phyloP scores from a whole-genome alignment of 306 rosid genomes.

The Ammopiptanthus mongolicus region DNA sequence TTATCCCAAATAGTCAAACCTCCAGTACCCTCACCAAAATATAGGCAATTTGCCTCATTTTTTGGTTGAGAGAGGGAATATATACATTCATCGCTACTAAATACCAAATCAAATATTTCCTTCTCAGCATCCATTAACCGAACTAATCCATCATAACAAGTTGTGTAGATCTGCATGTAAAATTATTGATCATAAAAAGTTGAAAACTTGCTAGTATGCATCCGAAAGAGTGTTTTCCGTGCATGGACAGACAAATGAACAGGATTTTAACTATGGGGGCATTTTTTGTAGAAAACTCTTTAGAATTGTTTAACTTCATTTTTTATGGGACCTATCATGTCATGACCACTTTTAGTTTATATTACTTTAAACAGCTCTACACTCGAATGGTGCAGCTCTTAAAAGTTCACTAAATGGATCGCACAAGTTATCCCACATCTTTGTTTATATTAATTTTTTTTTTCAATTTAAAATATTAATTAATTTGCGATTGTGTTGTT shows the following conservation, averaged over 20 bases:
- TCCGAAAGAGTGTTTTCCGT: background rate
- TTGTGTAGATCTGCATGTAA: constrained; percentile 57
- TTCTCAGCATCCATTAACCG: constrained; percentile 83
- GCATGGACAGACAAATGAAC: background rate
- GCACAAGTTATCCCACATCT: no score
- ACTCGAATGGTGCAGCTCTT: no score
- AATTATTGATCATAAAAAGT: background rate
- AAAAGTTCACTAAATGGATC: no score
- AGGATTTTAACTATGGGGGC: background rate
- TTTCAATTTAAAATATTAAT: no score
- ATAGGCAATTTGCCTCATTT: constrained; percentile 55
- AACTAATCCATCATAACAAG: constrained; percentile 72
- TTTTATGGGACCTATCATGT: no score
- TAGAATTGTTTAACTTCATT: no score
- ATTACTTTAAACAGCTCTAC: no score
- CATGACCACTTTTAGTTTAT: no score
- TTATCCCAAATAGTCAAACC: constrained; percentile 64
- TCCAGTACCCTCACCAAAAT: constrained; percentile 65
- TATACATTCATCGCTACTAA: constrained; percentile 39
- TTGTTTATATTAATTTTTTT: no score
- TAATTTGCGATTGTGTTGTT: no score
- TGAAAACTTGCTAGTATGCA: background rate
- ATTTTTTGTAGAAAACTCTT: no score
- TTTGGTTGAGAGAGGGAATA: constrained; percentile 54
- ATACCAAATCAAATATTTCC: constrained; percentile 70